Conservation (phyloP, 2,329 filamentous ascomycete genomes). For the Chaetomiaceae sp. region DNA sequence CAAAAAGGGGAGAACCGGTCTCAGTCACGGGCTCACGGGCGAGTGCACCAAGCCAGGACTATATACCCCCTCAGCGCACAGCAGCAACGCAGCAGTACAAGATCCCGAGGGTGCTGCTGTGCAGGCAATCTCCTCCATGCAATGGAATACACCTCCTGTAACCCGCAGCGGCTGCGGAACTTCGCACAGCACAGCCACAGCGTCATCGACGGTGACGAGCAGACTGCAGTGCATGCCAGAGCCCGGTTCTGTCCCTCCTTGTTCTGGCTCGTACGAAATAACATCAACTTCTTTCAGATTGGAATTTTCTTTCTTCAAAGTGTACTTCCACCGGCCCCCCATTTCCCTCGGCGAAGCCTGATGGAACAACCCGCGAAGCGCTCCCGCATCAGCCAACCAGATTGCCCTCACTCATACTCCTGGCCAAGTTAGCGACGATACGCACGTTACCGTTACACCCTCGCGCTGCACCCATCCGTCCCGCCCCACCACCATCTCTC, state of each 20-base stretch:
- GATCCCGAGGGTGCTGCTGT: background rate
- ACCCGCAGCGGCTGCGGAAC: background rate
- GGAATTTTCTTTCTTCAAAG: too few species aligned
- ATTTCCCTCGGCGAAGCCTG: too few species aligned
- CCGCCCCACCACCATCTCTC: background rate
- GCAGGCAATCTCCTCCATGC: background rate
- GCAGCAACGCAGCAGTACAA: background rate
- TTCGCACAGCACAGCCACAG: background rate
- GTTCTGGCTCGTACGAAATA: too few species aligned
- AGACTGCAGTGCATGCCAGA: too few species aligned
- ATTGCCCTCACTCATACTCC: background rate
- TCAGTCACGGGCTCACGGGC: constrained; percentile 8
- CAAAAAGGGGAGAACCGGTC: background rate
- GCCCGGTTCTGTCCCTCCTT: too few species aligned
- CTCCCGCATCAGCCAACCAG: too few species aligned
- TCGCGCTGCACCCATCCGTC: background rate
- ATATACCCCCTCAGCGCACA: constrained; percentile 8
- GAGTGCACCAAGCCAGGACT: background rate
- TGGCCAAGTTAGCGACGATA: background rate
- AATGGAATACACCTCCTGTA: background rate
- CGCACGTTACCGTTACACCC: background rate
- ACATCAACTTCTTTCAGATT: too few species aligned
- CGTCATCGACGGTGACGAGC: background rate
- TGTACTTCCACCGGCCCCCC: too few species aligned
- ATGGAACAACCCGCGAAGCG: too few species aligned